Conservation (phyloP, 208 protist species). For the Crithidia sp. region DNA sequence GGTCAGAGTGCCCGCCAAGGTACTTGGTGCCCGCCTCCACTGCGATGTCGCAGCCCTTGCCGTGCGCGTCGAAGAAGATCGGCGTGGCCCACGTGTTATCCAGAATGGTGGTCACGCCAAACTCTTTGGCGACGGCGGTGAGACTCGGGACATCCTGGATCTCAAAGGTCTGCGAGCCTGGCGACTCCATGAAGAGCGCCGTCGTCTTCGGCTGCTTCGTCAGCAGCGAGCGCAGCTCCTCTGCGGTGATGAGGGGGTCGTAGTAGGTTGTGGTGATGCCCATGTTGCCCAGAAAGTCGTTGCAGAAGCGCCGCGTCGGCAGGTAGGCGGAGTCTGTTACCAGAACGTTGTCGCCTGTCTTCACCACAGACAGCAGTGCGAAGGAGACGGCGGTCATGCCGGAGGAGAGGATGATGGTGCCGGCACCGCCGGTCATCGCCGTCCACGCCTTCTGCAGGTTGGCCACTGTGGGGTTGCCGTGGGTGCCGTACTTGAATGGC, state of each 20-base stretch:
- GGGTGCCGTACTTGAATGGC: conserved; percentile 29
- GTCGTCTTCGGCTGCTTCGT: conserved; percentile 31
- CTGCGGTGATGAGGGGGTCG: conserved; percentile 34
- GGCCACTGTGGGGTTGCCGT: conserved; percentile 31
- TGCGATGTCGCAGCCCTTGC: conserved; percentile 43
- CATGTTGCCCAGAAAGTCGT: conserved; percentile 20
- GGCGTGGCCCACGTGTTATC: conserved; percentile 45
- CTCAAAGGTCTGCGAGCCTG: conserved; percentile 40
- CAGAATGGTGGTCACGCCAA: conserved; percentile 25
- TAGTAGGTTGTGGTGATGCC: conserved; percentile 39
- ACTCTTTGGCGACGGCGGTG: conserved; percentile 26
- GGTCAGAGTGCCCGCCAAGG: conserved; percentile 42
- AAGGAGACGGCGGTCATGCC: conserved; percentile 30
- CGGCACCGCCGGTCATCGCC: conserved; percentile 34
- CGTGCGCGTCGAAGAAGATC: conserved; percentile 41
- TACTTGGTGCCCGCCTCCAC: conserved; percentile 46
- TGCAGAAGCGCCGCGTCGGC: conserved; percentile 37
- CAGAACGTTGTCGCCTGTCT: conserved; percentile 35
- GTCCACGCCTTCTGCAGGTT: conserved; percentile 36
- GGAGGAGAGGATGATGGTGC: conserved; percentile 33
- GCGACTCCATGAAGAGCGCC: conserved; percentile 35
- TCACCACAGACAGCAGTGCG: conserved; percentile 29
- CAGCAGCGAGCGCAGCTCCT: conserved; percentile 35
- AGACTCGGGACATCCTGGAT: conserved; percentile 35
- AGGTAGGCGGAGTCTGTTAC: conserved; percentile 37